Conservation (phyloP, 208 protist genomes). For the Trypanosomatidae sp. region DNA sequence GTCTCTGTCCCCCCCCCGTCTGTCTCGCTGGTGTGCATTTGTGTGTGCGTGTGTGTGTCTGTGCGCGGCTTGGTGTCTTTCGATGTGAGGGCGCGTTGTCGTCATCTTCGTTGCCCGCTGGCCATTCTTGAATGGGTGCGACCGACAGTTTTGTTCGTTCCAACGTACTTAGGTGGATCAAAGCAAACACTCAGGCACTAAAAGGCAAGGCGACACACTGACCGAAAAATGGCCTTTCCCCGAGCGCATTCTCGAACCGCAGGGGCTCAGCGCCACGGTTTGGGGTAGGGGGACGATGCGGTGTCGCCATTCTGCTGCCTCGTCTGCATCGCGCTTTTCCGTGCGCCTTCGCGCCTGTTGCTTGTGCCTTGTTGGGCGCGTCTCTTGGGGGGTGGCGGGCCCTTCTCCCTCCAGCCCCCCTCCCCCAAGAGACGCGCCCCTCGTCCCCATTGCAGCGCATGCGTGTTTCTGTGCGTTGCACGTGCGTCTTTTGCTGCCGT, state of each 20-base stretch:
- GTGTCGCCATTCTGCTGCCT: not conserved
- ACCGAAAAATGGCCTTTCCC: not conserved
- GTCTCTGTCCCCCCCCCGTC: not conserved
- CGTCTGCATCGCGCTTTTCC: not conserved
- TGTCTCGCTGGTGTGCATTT: not conserved
- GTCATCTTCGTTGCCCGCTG: conserved; percentile 3
- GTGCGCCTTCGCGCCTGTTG: not conserved
- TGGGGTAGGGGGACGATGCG: not conserved
- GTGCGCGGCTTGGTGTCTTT: not conserved
- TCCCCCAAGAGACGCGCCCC: not conserved
- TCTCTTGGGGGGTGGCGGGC: not conserved
- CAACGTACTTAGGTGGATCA: too few species aligned
- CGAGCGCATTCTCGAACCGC: not conserved
- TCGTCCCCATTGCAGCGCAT: too few species aligned
- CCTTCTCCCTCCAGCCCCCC: not conserved
- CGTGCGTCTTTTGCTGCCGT: not conserved
- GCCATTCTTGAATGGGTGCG: not conserved
- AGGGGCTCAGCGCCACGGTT: not conserved
- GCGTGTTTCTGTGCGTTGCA: not conserved
- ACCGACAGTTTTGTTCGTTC: too few species aligned
- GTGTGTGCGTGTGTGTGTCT: not conserved
- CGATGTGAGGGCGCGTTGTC: not conserved
- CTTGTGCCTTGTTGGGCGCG: not conserved
- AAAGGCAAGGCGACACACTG: not conserved
- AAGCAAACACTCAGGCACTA: too few species aligned